Conservation (phyloP, 192 early-diverging fungal species). For the Coemansia sp. region DNA sequence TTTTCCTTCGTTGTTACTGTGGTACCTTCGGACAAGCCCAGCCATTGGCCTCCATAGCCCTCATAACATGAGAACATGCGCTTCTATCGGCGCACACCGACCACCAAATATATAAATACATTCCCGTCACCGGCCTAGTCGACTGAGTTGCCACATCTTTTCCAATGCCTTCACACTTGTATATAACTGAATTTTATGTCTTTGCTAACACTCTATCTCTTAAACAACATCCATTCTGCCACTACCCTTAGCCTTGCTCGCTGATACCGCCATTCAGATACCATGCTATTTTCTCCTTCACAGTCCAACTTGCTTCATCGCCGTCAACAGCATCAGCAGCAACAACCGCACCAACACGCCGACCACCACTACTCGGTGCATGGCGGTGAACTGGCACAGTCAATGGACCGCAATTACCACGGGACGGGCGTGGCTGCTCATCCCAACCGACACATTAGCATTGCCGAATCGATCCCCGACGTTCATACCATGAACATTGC, state of each 20-base stretch:
- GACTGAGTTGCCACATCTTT: neutral
- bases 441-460: slow-evolving; percentile 14
- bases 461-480: slow-evolving; percentile 14
- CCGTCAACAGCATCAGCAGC: slow-evolving; percentile 5
- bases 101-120: neutral
- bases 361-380: neutral
- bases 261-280: neutral
- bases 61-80: neutral
- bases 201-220: neutral
- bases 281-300: neutral
- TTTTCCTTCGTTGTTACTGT: neutral
- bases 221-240: too few relatives aligned
- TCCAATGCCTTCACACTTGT: neutral
- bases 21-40: neutral
- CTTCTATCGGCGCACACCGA: neutral
- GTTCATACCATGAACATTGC: slow-evolving; percentile 42
- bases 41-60: neutral
- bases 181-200: neutral
- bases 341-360: neutral
- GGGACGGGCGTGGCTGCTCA: neutral
- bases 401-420: neutral
- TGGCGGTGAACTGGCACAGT: neutral
- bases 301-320: slow-evolving; percentile 1
- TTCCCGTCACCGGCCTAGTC: neutral
- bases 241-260: neutral